These are phyloP conservation scores for Backusella mclennaniae DNA, from an alignment of 192 early-diverging fungal genomes.

Conservation along the genomic window DNA sequence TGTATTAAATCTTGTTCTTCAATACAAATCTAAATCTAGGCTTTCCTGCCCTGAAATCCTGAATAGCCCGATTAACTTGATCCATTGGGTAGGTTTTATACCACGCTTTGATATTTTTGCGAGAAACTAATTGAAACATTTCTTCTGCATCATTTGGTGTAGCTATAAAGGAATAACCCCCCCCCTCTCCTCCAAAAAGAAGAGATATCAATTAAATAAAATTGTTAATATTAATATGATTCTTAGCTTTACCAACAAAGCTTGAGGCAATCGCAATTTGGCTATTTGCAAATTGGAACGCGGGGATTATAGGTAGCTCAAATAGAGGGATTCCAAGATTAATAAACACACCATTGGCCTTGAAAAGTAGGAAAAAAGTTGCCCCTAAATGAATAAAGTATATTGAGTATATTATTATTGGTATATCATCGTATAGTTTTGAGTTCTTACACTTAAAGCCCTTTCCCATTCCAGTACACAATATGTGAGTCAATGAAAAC, in stretches of 20 bases:
- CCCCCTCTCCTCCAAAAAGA: too few relatives aligned
- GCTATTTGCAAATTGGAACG: too few relatives aligned
- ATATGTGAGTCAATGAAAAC: constrained; percentile 22
- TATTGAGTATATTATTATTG: too few relatives aligned
- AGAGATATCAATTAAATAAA: neutral
- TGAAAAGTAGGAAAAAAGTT: neutral
- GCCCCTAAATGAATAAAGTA: neutral
- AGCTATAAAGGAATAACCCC: constrained; percentile 36
- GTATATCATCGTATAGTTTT: too few relatives aligned
- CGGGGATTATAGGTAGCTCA: too few relatives aligned
- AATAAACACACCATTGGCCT: neutral
- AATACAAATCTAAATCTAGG: constrained; percentile 72
- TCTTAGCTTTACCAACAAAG: neutral
- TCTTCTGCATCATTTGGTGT: constrained; percentile 47
- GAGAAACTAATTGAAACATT: constrained; percentile 56
- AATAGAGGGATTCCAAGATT: neutral
- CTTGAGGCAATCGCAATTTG: neutral
- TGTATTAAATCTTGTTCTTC: constrained; percentile 37
- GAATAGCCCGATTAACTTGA: constrained; percentile 54
- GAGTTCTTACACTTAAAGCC: neutral
- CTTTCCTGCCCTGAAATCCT: constrained; percentile 36
- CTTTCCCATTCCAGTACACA: constrained; percentile 6
- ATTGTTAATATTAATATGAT: too few relatives aligned
- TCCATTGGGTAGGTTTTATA: constrained; percentile 58
- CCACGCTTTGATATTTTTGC: constrained; percentile 52